Percentiles rank a stretch among this genome's conserved stretches.
These are phyloP conservation scores for Phytophthora pisi DNA, from an alignment of 352 stramenopile species.

Conservation along the genomic window DNA sequence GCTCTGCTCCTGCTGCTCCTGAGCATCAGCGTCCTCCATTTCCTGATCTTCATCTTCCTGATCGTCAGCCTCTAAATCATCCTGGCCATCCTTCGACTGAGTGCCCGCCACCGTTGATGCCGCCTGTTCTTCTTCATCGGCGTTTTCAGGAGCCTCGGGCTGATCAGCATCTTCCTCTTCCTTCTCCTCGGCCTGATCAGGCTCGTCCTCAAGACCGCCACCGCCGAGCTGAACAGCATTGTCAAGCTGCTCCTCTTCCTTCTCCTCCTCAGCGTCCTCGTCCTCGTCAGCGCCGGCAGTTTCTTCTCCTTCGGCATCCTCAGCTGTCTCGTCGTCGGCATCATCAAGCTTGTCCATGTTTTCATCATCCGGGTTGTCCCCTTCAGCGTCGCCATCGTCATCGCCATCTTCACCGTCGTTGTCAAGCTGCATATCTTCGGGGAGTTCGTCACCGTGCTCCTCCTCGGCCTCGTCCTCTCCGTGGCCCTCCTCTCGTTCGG, in stretches of 20 bases:
- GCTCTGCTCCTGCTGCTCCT: slow-evolving; percentile 63
- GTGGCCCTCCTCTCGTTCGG: slow-evolving; percentile 59
- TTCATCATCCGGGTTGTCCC: slow-evolving; percentile 49
- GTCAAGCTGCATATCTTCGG: slow-evolving; percentile 89
- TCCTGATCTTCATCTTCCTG: slow-evolving; percentile 54
- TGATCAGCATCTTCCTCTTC: slow-evolving; percentile 72
- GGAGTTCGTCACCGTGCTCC: slow-evolving; percentile 74
- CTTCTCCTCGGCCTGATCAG: slow-evolving; percentile 64
- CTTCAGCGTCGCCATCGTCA: slow-evolving; percentile 49
- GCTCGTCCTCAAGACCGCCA: slow-evolving; percentile 77
- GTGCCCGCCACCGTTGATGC: slow-evolving; percentile 67
- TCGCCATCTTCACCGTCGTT: slow-evolving; percentile 48
- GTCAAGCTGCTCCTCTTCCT: slow-evolving; percentile 75
- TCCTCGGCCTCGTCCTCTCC: slow-evolving; percentile 65
- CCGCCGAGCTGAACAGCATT: slow-evolving; percentile 72
- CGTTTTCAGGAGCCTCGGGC: slow-evolving; percentile 43
- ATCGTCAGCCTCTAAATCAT: slow-evolving; percentile 69
- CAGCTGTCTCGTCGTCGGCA: slow-evolving; percentile 44
- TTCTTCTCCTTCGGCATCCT: slow-evolving; percentile 44
- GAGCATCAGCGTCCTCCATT: slow-evolving; percentile 46
- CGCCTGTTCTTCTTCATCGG: slow-evolving; percentile 55
- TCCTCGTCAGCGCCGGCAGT: slow-evolving; percentile 47
- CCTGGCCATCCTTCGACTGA: slow-evolving; percentile 84
- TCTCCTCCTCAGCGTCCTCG: slow-evolving; percentile 65
- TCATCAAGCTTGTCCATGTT: slow-evolving; percentile 72